These are phyloP conservation scores for Acanthamoeba healyi DNA, from an alignment of 208 protist genomes.

Conservation along the genomic window DNA sequence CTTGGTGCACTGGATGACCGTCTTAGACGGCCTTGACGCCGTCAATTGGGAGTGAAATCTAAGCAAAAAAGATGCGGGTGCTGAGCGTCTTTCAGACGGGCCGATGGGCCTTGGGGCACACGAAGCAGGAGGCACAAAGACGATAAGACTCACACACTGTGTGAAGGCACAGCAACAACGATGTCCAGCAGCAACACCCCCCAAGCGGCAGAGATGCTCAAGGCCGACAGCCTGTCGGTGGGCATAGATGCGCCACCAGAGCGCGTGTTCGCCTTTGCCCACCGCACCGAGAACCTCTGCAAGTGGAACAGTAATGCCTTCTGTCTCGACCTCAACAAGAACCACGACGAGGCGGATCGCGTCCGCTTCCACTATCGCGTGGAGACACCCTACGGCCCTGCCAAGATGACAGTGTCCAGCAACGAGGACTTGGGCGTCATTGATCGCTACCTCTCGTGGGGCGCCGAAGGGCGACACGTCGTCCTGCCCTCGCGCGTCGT, in stretches of 20 bases:
- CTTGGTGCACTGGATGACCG: background rate
- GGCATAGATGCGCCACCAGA: background rate
- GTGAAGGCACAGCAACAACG: too few relatives aligned
- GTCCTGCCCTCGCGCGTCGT: background rate
- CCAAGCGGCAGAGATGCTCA: background rate
- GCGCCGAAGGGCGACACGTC: background rate
- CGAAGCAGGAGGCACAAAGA: too few relatives aligned
- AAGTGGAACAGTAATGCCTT: constrained; percentile 10
- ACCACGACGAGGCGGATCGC: background rate
- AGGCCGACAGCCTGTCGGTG: background rate
- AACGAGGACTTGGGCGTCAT: background rate
- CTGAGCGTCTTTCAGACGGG: background rate
- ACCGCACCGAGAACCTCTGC: background rate
- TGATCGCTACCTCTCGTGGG: background rate
- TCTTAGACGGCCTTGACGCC: too few relatives aligned
- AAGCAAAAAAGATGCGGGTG: background rate
- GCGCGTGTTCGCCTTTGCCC: background rate
- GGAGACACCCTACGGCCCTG: background rate
- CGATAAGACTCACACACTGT: too few relatives aligned
- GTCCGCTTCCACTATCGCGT: constrained; percentile 4
- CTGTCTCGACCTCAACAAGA: background rate
- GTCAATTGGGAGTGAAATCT: background rate
- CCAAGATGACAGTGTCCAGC: background rate
- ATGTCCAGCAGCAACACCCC: background rate
- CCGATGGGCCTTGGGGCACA: background rate